Evolutionary conservation across 2,329 filamentous ascomycete genomes (phyloP).

Genomic region (Arthrobotrys sphaeroides): DNA sequence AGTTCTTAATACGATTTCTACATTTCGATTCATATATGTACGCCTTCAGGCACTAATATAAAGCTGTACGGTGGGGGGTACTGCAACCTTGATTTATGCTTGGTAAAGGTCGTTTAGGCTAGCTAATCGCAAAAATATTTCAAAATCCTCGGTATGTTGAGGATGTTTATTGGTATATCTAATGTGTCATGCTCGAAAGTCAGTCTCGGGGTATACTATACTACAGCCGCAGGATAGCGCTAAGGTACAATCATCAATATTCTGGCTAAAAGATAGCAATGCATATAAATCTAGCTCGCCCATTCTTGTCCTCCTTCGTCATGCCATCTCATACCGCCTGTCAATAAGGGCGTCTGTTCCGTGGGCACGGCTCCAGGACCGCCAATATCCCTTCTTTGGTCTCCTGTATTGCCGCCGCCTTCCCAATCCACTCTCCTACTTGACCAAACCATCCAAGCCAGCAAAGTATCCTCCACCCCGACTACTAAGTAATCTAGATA

Average conservation of each 20-base stretch:
- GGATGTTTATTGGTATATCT: neutral
- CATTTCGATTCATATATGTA: too few species aligned
- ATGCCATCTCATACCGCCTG: slow-evolving; percentile 41
- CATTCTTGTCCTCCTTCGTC: slow-evolving; percentile 33
- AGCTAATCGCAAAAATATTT: too few species aligned
- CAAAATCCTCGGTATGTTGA: too few species aligned
- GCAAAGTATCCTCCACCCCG: slow-evolving; percentile 35
- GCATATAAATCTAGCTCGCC: neutral
- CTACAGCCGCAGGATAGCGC: neutral
- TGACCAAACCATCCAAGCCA: slow-evolving; percentile 46
- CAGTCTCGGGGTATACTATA: neutral
- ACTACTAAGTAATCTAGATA: slow-evolving; percentile 39
- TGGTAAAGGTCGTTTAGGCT: too few species aligned
- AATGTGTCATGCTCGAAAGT: neutral
- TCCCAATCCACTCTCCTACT: neutral
- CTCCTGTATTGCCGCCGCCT: neutral
- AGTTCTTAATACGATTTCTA: too few species aligned
- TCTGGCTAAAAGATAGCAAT: neutral
- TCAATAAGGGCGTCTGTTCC: slow-evolving; percentile 31
- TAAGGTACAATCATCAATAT: neutral
- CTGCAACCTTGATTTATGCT: too few species aligned
- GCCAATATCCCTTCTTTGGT: neutral
- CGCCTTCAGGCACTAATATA: too few species aligned
- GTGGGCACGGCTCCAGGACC: neutral
- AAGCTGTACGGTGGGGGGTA: too few species aligned